Evolutionary conservation across 306 rosid species (phyloP).

Genomic region (Quercus gilva): DNA sequence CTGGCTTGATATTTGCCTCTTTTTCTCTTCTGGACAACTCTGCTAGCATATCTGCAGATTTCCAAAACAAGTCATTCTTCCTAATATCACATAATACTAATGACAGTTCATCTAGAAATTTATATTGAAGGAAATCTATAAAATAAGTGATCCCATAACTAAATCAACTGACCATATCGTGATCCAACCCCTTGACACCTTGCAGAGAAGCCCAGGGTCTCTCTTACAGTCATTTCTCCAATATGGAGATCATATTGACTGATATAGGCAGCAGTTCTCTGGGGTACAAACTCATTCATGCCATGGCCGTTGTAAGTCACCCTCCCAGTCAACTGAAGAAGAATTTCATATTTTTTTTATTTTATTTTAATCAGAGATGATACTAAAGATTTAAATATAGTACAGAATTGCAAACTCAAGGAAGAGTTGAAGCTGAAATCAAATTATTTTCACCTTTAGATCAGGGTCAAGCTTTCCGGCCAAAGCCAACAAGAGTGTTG

Average conservation of each 20-base stretch:
- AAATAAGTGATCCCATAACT: not conserved
- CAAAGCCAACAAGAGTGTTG: slow-evolving; percentile 63
- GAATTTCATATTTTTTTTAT: not conserved
- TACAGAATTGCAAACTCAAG: not conserved
- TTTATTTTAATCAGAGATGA: too few relatives aligned
- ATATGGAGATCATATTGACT: slow-evolving; percentile 73
- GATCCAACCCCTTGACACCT: slow-evolving; percentile 79
- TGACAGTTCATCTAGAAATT: not conserved
- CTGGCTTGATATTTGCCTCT: slow-evolving; percentile 58
- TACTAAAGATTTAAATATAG: too few relatives aligned
- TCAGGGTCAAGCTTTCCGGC: slow-evolving; percentile 64
- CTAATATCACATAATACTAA: not conserved
- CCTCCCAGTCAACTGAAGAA: slow-evolving; percentile 49
- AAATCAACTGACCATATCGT: slow-evolving; percentile 50
- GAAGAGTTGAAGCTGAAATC: not conserved
- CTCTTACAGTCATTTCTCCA: slow-evolving; percentile 78
- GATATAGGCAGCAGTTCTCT: slow-evolving; percentile 74
- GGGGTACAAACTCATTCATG: slow-evolving; percentile 74
- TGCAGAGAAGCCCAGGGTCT: slow-evolving; percentile 80
- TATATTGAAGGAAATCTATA: not conserved
- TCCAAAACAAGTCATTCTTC: not conserved
- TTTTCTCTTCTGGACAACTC: slow-evolving; percentile 70
- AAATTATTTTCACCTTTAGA: slow-evolving; percentile 42
- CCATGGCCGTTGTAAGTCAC: slow-evolving; percentile 61
- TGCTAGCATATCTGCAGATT: slow-evolving; percentile 48